These are phyloP conservation scores for Globisporangium lucens DNA, from an alignment of 352 stramenopile species.

Conservation along the genomic window DNA sequence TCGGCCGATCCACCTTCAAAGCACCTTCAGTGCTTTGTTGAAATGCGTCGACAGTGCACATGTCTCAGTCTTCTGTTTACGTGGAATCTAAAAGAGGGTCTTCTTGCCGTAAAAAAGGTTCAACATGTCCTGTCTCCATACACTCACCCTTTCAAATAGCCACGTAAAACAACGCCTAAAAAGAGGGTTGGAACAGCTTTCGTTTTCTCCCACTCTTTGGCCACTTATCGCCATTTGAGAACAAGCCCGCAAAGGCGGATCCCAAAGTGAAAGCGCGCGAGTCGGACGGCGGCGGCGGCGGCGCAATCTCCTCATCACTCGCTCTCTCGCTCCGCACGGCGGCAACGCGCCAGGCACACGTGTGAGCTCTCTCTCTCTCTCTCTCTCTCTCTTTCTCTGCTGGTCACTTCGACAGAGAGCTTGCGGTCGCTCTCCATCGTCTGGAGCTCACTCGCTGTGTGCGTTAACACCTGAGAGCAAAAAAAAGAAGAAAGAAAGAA, in stretches of 20 bases:
- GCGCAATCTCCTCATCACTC: constrained; percentile 1
- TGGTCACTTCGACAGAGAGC: neutral
- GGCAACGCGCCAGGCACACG: neutral
- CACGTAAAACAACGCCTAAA: neutral
- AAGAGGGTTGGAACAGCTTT: neutral
- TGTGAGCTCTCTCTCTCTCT: too few relatives aligned
- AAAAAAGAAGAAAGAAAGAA: neutral
- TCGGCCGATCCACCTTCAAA: neutral
- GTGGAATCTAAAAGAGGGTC: neutral
- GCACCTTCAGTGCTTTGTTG: neutral
- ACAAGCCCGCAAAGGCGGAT: neutral
- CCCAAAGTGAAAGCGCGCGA: neutral
- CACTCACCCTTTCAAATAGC: neutral
- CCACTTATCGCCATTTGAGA: constrained; percentile 7
- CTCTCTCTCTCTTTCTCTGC: neutral
- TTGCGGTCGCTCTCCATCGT: neutral
- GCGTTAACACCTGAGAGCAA: neutral
- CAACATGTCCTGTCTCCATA: neutral
- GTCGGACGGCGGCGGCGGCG: neutral
- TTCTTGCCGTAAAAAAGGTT: neutral
- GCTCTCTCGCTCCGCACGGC: neutral
- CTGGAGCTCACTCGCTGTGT: neutral
- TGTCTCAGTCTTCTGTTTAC: neutral
- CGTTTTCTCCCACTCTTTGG: constrained; percentile 8
- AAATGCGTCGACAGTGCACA: neutral